A percentile compares a stretch with the other conserved stretches of the same genome.
Conservation (phyloP, 345 rosid species). For the Limnanthes douglasii region DNA sequence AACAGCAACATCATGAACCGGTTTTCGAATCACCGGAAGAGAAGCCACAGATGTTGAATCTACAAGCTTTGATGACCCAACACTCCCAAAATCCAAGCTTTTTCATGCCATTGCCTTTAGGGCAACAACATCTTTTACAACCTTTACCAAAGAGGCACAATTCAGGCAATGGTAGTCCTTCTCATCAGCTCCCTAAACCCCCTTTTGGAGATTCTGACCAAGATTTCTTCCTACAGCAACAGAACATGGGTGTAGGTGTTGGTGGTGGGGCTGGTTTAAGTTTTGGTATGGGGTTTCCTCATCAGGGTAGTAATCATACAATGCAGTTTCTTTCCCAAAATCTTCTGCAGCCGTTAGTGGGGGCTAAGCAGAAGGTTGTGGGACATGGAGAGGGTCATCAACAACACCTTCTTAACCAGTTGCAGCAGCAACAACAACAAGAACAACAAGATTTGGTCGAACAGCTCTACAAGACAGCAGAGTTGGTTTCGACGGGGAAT, state of each 20-base stretch:
- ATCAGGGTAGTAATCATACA: constrained; percentile 9
- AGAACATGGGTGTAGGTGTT: constrained; percentile 5
- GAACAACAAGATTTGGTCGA: constrained; percentile 21
- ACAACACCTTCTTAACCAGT: constrained; percentile 14
- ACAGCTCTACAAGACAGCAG: constrained; percentile 39
- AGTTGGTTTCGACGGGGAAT: constrained; percentile 38
- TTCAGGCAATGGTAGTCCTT: constrained; percentile 15
- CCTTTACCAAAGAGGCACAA: constrained; percentile 29
- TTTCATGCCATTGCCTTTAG: constrained; percentile 18
- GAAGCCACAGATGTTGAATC: constrained; percentile 9
- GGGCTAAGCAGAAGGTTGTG: constrained; percentile 15
- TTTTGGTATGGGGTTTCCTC: constrained; percentile 12
- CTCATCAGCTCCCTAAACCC: constrained; percentile 17
- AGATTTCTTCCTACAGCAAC: constrained; percentile 16
- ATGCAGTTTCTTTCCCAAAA: constrained; percentile 22
- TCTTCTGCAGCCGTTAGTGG: constrained; percentile 15
- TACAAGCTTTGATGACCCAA: constrained; percentile 18
- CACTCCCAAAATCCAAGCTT: constrained; percentile 18
- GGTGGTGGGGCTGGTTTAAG: not conserved
- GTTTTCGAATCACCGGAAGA: not conserved
- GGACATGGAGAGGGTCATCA: constrained; percentile 12
- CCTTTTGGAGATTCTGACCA: constrained; percentile 20
- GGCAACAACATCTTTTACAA: constrained; percentile 17
- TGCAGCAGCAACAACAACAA: constrained; percentile 12
- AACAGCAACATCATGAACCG: not conserved